Conservation (phyloP, 768 basidiomycete species). For the Agaricus subrufescens region DNA sequence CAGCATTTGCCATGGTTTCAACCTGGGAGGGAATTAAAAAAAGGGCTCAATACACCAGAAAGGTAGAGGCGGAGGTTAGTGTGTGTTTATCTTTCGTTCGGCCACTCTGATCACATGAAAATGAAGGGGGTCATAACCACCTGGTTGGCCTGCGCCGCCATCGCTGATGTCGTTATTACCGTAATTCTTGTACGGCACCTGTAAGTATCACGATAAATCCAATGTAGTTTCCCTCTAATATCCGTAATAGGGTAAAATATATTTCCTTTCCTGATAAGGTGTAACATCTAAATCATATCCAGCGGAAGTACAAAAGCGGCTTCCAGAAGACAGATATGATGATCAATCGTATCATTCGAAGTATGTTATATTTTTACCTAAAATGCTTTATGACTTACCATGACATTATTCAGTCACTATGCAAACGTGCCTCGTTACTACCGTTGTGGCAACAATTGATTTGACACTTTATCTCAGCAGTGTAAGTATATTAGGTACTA, state of each 20-base stretch:
- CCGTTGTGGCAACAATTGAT: constrained; percentile 28
- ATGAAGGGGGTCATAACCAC: constrained; percentile 20
- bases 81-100: background rate
- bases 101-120: background rate
- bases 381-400: background rate
- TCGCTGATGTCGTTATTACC: constrained; percentile 39
- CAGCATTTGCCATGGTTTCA: constrained; percentile 22
- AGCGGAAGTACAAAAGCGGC: constrained; percentile 38
- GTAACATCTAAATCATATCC: background rate
- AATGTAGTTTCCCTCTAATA: background rate
- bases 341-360: constrained; percentile 37
- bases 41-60: no score
- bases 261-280: background rate
- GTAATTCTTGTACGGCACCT: constrained; percentile 36
- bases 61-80: no score
- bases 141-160: constrained; percentile 37
- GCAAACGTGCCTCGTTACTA: constrained; percentile 31
- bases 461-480: constrained; percentile 24
- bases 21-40: constrained; percentile 9
- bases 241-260: constrained; percentile 3
- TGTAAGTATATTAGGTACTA: constrained; percentile 12
- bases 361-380: constrained; percentile 16
- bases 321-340: constrained; percentile 34
- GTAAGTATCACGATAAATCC: constrained; percentile 18
- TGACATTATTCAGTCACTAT: constrained; percentile 23